Conservation (phyloP, 306 rosid genomes). For the Vigna reflexopilosa region DNA sequence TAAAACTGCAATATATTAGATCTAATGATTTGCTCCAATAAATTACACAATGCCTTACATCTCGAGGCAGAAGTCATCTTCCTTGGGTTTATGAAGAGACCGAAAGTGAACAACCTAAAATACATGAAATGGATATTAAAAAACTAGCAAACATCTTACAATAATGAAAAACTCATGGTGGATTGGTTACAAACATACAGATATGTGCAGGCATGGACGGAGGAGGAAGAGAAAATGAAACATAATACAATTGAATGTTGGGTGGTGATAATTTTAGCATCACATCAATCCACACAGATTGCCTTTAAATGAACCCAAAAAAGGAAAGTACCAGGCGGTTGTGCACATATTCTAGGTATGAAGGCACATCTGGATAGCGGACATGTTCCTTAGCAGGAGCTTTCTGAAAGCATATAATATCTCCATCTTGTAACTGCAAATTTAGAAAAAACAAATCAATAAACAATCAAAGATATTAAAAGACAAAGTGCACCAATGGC, state of each 20-base stretch:
- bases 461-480: slow-evolving; percentile 1
- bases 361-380: slow-evolving; percentile 49
- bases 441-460: slow-evolving; percentile 27
- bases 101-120: slow-evolving; percentile 90
- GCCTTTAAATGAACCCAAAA: slow-evolving; percentile 10
- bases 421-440: slow-evolving; percentile 93
- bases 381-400: slow-evolving; percentile 54
- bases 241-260: slow-evolving; percentile 6
- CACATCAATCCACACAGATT: slow-evolving; percentile 13
- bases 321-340: slow-evolving; percentile 55
- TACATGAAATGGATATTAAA: slow-evolving; percentile 37
- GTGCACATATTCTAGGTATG: too few relatives aligned
- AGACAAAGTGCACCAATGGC: neutral
- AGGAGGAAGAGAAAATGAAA: slow-evolving; percentile 6
- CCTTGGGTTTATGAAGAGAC: slow-evolving; percentile 83
- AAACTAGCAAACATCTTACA: slow-evolving; percentile 24
- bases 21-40: slow-evolving; percentile 33
- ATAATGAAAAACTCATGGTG: slow-evolving; percentile 1
- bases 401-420: slow-evolving; percentile 90
- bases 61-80: slow-evolving; percentile 83
- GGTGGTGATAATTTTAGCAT: neutral
- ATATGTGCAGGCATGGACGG: slow-evolving; percentile 18
- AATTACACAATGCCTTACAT: slow-evolving; percentile 61
- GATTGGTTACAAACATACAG: neutral
- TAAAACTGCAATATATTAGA: slow-evolving; percentile 31